Conservation (phyloP, 441 rosid genomes). For the Corymbia citriodora region DNA sequence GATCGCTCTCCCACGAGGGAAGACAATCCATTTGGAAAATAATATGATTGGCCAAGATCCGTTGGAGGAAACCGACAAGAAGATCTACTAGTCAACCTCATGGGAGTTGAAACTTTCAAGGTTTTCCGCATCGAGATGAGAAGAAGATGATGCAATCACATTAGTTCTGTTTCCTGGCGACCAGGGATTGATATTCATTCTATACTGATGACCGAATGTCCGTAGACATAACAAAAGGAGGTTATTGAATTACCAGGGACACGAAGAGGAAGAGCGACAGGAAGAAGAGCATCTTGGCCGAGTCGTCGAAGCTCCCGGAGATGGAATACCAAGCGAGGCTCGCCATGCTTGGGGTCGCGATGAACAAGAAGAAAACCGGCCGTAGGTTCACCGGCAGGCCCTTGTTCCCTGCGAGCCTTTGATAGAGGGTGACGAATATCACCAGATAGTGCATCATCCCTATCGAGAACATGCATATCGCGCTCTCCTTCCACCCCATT, state of each 20-base stretch:
- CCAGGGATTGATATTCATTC: not conserved
- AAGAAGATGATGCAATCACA: not conserved
- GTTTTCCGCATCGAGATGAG: not conserved
- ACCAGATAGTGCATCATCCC: conserved; percentile 54
- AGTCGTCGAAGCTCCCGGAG: conserved; percentile 34
- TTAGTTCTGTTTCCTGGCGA: not conserved
- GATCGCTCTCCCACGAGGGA: not conserved
- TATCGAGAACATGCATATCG: conserved; percentile 41
- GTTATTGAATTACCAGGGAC: conserved; percentile 27
- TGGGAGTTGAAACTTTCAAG: not conserved
- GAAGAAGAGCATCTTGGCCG: conserved; percentile 57
- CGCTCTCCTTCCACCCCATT: conserved; percentile 48
- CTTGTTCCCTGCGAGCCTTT: conserved; percentile 29
- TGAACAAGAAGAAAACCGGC: conserved; percentile 53
- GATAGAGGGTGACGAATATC: conserved; percentile 34
- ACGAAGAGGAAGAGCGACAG: conserved; percentile 56
- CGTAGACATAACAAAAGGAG: not conserved
- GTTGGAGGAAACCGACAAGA: not conserved
- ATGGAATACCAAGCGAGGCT: conserved; percentile 58
- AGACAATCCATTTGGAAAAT: not conserved
- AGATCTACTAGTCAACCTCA: not conserved
- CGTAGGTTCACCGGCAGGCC: conserved; percentile 37
- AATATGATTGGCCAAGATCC: not conserved
- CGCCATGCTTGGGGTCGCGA: conserved; percentile 56
- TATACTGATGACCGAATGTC: not conserved